Conservation (phyloP, 202 grass and related monocot species). For the Zizania palustris region DNA sequence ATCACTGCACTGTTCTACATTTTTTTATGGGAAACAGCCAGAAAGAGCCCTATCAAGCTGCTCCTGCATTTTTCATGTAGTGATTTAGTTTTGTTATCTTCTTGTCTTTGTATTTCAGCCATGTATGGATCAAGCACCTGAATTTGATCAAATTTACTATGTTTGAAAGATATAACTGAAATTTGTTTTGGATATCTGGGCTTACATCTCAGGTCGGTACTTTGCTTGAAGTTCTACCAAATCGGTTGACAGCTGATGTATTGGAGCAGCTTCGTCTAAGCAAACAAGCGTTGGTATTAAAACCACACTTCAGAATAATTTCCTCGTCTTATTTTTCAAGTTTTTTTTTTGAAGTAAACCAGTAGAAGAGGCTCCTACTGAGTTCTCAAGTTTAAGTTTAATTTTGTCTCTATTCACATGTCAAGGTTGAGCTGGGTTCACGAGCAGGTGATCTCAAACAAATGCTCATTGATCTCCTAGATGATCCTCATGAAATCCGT, state of each 20-base stretch:
- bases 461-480: constrained; percentile 93
- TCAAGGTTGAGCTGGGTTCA: constrained; percentile 93
- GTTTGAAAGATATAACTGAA: constrained; percentile 10
- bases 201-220: constrained; percentile 64
- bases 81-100: background rate
- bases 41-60: constrained; percentile 24
- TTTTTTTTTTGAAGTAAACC: too few relatives aligned
- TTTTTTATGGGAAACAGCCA: constrained; percentile 23
- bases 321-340: background rate
- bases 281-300: constrained; percentile 85
- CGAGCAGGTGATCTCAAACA: constrained; percentile 94
- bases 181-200: constrained; percentile 26
- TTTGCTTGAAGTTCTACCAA: constrained; percentile 96
- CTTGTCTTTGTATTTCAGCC: constrained; percentile 25
- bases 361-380: too few relatives aligned
- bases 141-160: constrained; percentile 9
- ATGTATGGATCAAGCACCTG: constrained; percentile 1
- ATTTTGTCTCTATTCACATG: constrained; percentile 35
- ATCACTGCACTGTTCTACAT: background rate
- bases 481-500: constrained; percentile 94
- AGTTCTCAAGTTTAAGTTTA: constrained; percentile 21
- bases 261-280: constrained; percentile 96
- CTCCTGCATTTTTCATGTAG: background rate
- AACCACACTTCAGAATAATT: constrained; percentile 28
- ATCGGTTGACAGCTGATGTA: constrained; percentile 87